Conservation (phyloP, 2,329 filamentous ascomycete species). For the Claviceps citrina region DNA sequence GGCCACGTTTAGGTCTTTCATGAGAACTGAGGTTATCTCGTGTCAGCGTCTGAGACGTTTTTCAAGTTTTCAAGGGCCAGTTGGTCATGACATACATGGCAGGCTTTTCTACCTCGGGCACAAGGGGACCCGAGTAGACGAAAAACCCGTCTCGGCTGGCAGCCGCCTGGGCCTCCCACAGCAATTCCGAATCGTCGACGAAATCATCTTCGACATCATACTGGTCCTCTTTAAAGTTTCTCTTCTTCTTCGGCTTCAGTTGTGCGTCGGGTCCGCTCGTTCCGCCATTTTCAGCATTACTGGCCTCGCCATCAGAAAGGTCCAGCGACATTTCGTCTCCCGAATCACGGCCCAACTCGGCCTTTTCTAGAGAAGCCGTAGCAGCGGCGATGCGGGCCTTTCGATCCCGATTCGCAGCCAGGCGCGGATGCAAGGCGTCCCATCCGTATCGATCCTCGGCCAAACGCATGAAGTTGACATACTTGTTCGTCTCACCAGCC, state of each 20-base stretch:
- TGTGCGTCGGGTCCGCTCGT: constrained; percentile 45
- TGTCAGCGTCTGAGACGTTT: background rate
- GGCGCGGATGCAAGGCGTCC: constrained; percentile 78
- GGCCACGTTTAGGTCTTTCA: constrained; percentile 54
- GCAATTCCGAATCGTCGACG: constrained; percentile 81
- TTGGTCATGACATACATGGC: constrained; percentile 24
- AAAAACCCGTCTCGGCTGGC: constrained; percentile 95
- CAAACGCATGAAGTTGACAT: constrained; percentile 87
- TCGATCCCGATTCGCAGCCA: constrained; percentile 76
- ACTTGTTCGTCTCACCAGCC: constrained; percentile 64
- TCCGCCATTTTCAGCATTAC: constrained; percentile 70
- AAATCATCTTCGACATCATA: constrained; percentile 75
- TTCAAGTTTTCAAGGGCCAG: no score
- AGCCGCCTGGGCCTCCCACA: constrained; percentile 91
- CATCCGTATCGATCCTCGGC: constrained; percentile 91
- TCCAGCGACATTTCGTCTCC: constrained; percentile 77
- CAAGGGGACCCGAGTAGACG: constrained; percentile 83
- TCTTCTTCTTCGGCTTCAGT: constrained; percentile 60
- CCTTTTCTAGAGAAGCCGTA: constrained; percentile 68
- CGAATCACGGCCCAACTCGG: constrained; percentile 51
- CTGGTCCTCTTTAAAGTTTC: constrained; percentile 66
- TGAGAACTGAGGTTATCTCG: constrained; percentile 39
- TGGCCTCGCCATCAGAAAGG: constrained; percentile 57
- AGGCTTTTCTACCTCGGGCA: constrained; percentile 72
- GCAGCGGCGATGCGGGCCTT: constrained; percentile 79